A percentile compares a stretch with the other conserved stretches of the same genome.
These are phyloP conservation scores for Fonsecaea erecta DNA, from an alignment of 2,329 filamentous ascomycete species.

Conservation along the genomic window DNA sequence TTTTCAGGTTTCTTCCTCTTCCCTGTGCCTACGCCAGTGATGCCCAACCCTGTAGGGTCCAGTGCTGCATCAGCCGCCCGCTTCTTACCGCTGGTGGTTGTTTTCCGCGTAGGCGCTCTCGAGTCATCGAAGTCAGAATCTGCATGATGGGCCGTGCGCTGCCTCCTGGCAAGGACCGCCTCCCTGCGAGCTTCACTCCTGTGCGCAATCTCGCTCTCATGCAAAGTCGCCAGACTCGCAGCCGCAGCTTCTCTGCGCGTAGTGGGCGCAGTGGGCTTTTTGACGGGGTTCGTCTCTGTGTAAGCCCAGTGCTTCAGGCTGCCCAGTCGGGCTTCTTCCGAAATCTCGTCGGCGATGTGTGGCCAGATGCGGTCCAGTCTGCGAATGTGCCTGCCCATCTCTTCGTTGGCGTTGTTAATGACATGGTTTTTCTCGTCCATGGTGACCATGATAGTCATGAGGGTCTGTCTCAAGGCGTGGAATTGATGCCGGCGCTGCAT, in stretches of 20 bases:
- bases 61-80: slow-evolving; percentile 62
- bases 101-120: slow-evolving; percentile 56
- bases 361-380: slow-evolving; percentile 88
- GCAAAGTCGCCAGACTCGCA: slow-evolving; percentile 54
- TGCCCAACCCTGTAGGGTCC: slow-evolving; percentile 63
- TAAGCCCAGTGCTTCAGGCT: slow-evolving; percentile 96
- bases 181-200: slow-evolving; percentile 85
- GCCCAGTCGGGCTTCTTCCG: slow-evolving; percentile 90
- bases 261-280: slow-evolving; percentile 56
- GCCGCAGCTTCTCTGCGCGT: slow-evolving; percentile 67
- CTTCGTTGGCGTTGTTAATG: slow-evolving; percentile 87
- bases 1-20: slow-evolving; percentile 73
- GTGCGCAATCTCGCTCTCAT: slow-evolving; percentile 81
- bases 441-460: slow-evolving; percentile 83
- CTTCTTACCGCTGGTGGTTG: slow-evolving; percentile 65
- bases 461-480: slow-evolving; percentile 74
- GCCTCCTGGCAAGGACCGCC: slow-evolving; percentile 65
- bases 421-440: slow-evolving; percentile 98
- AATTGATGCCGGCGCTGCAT: slow-evolving; percentile 68
- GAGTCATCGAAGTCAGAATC: slow-evolving; percentile 81
- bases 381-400: slow-evolving; percentile 79
- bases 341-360: slow-evolving; percentile 85
- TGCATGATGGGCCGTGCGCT: slow-evolving; percentile 60
- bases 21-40: slow-evolving; percentile 60
- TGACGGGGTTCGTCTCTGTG: slow-evolving; percentile 74